These are phyloP conservation scores for Pleodorina starrii DNA, from an alignment of 139 green algal species.

Conservation along the genomic window DNA sequence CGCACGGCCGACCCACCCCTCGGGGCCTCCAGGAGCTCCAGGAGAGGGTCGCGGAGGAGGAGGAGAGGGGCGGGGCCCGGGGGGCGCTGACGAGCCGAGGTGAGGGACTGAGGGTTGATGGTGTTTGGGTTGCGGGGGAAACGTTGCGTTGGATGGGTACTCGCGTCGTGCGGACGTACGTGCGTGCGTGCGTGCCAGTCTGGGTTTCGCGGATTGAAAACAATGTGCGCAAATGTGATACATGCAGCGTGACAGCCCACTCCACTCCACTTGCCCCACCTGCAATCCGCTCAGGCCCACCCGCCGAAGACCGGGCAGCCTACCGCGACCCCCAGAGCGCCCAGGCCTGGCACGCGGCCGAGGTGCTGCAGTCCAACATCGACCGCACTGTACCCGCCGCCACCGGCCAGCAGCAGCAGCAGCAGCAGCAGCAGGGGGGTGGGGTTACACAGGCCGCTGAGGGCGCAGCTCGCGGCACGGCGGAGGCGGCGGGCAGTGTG, in stretches of 20 bases:
- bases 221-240: no score
- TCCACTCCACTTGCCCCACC: no score
- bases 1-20: not conserved
- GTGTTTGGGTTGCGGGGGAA: no score
- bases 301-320: no score
- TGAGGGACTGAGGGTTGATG: not conserved
- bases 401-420: not conserved
- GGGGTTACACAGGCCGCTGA: not conserved
- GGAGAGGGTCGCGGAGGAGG: conserved; percentile 42
- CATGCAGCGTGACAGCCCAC: no score
- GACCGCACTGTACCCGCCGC: not conserved
- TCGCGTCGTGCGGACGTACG: no score
- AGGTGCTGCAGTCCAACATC: conserved; percentile 12
- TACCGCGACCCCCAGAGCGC: conserved; percentile 28
- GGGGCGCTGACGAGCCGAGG: conserved; percentile 7
- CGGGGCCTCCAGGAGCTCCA: not conserved
- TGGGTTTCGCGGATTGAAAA: no score
- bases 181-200: no score
- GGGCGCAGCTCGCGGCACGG: not conserved
- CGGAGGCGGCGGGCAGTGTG: not conserved
- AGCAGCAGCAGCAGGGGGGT: not conserved
- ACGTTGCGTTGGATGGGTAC: no score
- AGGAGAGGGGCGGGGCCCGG: not conserved
- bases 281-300: no score
- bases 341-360: not conserved